Conservation (phyloP, 1,139 yeast genomes). For the Torulaspora globosa region DNA sequence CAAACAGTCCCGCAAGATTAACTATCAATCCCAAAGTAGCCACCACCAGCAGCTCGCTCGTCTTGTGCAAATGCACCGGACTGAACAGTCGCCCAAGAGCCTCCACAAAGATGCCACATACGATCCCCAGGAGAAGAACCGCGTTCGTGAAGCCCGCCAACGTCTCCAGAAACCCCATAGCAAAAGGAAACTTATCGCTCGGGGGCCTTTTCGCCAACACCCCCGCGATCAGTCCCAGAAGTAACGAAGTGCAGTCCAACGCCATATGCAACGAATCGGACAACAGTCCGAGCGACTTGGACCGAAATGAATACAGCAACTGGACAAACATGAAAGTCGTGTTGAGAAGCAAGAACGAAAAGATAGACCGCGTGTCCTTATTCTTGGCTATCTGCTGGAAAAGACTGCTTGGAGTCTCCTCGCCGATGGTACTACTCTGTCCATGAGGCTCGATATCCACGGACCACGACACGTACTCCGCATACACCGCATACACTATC, state of each 20-base stretch:
- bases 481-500: constrained; percentile 17
- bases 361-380: constrained; percentile 81
- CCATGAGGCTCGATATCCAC: not conserved
- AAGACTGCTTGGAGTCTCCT: constrained; percentile 16
- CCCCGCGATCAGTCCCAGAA: constrained; percentile 87
- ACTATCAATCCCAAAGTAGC: constrained; percentile 81
- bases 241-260: constrained; percentile 83
- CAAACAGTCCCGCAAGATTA: constrained; percentile 87
- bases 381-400: constrained; percentile 49
- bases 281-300: constrained; percentile 83
- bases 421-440: not conserved
- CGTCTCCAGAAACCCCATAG: constrained; percentile 78
- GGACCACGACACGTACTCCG: constrained; percentile 7
- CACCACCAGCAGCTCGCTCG: constrained; percentile 82
- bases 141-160: constrained; percentile 96
- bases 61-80: constrained; percentile 74
- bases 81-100: constrained; percentile 74
- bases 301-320: constrained; percentile 81
- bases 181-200: constrained; percentile 76
- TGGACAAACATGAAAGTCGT: constrained; percentile 93
- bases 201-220: constrained; percentile 56
- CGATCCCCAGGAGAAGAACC: constrained; percentile 78
- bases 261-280: constrained; percentile 97
- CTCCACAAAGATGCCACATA: constrained; percentile 81
- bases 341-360: constrained; percentile 78